Evolutionary conservation across 1,139 yeast species (phyloP).

Genomic region (Candida sanyaensis): DNA sequence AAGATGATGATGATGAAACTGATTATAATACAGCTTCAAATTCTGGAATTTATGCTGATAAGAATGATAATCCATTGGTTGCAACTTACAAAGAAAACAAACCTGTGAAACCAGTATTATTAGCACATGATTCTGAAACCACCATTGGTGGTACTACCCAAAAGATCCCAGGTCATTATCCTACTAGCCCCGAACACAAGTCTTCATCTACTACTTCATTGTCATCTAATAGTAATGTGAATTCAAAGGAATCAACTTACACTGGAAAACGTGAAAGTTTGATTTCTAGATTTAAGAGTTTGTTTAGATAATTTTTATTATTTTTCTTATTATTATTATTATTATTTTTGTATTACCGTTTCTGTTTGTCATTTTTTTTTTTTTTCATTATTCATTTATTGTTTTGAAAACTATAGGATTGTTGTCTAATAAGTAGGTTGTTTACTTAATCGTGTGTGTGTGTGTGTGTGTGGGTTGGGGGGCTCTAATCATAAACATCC

Average conservation of each 20-base stretch:
- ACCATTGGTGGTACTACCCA: constrained; percentile 8
- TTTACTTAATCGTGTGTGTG: too few relatives aligned
- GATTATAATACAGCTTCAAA: constrained; percentile 17
- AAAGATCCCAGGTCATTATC: constrained; percentile 27
- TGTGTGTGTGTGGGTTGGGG: too few relatives aligned
- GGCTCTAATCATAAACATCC: too few relatives aligned
- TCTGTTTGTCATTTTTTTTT: constrained; percentile 1
- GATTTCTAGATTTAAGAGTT: constrained; percentile 34
- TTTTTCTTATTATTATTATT: not conserved
- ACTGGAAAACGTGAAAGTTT: constrained; percentile 27
- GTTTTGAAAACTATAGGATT: not conserved
- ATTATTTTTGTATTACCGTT: not conserved
- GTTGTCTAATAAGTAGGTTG: too few relatives aligned
- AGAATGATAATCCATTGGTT: constrained; percentile 3
- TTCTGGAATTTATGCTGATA: constrained; percentile 10
- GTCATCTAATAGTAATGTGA: constrained; percentile 2
- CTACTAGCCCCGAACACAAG: constrained; percentile 17
- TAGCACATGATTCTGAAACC: constrained; percentile 15
- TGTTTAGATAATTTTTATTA: constrained; percentile 27
- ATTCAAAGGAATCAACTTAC: constrained; percentile 2
- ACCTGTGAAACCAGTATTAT: constrained; percentile 14
- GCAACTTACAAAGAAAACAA: constrained; percentile 3
- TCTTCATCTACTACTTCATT: constrained; percentile 8
- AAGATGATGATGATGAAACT: constrained; percentile 11
- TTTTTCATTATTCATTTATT: not conserved